phyloP scores from a whole-genome alignment of 306 rosid species.

The Malus sieversii region DNA sequence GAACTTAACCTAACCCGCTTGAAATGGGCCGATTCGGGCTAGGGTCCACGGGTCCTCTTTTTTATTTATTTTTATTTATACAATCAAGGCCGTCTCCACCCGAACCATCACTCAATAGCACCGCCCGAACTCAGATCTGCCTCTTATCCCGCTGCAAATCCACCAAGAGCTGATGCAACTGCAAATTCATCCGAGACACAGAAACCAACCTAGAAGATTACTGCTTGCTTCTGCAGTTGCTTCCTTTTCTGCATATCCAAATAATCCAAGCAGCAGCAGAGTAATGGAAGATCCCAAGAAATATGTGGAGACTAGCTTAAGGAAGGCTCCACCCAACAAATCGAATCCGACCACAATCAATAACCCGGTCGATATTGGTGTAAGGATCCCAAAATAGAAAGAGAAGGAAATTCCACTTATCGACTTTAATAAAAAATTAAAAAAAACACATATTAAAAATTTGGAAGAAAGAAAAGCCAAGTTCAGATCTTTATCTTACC shows the following conservation, averaged over 20 bases:
- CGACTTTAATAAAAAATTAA: too few relatives aligned
- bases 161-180: neutral
- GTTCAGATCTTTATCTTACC: too few relatives aligned
- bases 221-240: conserved; percentile 17
- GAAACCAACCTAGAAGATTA: conserved; percentile 34
- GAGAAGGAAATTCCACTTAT: too few relatives aligned
- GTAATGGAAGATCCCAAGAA: conserved; percentile 28
- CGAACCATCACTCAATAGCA: too few relatives aligned
- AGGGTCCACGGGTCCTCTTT: too few relatives aligned
- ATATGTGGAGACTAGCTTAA: conserved; percentile 44
- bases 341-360: conserved; percentile 26
- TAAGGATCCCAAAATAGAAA: too few relatives aligned
- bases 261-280: conserved; percentile 5
- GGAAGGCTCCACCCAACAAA: conserved; percentile 48
- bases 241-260: conserved; percentile 24
- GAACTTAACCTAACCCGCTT: fast-evolving
- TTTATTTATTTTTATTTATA: too few relatives aligned
- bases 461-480: too few relatives aligned
- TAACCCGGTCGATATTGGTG: too few relatives aligned
- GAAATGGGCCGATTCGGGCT: too few relatives aligned
- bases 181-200: conserved; percentile 18
- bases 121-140: neutral
- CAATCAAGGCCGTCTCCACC: too few relatives aligned
- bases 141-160: conserved; percentile 5
- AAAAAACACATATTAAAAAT: too few relatives aligned